phyloP scores from a whole-genome alignment of 2,329 filamentous ascomycete species.

The Sarocladiaceae sp. region DNA sequence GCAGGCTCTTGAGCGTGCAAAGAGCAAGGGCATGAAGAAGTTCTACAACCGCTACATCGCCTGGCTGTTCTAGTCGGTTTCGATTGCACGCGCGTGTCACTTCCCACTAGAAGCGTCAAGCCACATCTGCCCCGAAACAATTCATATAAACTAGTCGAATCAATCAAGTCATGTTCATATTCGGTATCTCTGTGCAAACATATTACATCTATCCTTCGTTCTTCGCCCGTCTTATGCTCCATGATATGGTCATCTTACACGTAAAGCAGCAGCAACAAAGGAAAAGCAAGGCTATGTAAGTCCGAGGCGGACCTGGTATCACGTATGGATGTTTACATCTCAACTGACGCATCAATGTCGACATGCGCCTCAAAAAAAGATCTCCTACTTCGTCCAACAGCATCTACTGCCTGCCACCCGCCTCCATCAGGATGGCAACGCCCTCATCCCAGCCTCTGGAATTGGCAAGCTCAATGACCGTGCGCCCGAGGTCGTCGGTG shows the following conservation, averaged over 20 bases:
- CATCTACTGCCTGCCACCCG: constrained; percentile 1
- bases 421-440: constrained; percentile 33
- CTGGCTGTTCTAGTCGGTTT: constrained; percentile 27
- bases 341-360: neutral
- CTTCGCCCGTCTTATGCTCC: neutral
- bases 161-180: neutral
- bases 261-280: too few relatives aligned
- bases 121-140: too few relatives aligned
- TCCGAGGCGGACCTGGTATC: too few relatives aligned
- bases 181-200: neutral
- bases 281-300: too few relatives aligned
- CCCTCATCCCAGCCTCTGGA: constrained; percentile 54
- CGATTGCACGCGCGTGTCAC: neutral
- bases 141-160: neutral
- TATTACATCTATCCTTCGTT: neutral
- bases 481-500: constrained; percentile 47
- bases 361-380: neutral
- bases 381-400: neutral
- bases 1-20: constrained; percentile 22
- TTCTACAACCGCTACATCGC: constrained; percentile 32
- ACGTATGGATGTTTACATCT: too few relatives aligned
- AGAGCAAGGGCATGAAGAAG: constrained; percentile 21
- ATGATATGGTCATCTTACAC: neutral
- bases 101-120: too few relatives aligned
- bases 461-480: constrained; percentile 51